phyloP scores from a whole-genome alignment of 768 basidiomycete species.

The Obba rivulosa region DNA sequence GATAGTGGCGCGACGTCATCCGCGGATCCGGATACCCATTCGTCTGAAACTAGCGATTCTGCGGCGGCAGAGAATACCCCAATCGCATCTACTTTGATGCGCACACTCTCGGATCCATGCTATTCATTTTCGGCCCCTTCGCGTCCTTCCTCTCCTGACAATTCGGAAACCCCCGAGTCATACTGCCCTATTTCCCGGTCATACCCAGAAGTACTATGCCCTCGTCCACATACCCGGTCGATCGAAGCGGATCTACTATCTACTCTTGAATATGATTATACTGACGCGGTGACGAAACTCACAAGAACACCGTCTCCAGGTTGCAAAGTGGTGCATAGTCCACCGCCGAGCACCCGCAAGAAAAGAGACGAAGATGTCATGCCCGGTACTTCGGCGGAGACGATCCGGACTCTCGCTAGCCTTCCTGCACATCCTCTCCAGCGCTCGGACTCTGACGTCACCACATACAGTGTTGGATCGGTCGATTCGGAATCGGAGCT shows the following conservation, averaged over 20 bases:
- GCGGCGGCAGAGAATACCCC: background rate
- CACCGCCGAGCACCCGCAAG: constrained; percentile 7
- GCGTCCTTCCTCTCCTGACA: background rate
- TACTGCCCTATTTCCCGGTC: constrained; percentile 1
- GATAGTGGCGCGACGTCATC: constrained; percentile 4
- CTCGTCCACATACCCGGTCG: constrained; percentile 7
- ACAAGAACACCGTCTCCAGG: constrained; percentile 6
- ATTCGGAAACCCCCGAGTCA: constrained; percentile 2
- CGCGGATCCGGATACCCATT: constrained; percentile 3
- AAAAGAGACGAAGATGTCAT: constrained; percentile 24
- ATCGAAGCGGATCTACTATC: constrained; percentile 13
- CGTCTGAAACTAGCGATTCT: background rate
- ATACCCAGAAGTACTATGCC: background rate
- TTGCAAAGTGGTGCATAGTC: constrained; percentile 1
- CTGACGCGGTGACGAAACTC: constrained; percentile 16
- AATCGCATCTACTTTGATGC: background rate
- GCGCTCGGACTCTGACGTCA: background rate
- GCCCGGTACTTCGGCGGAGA: constrained; percentile 43
- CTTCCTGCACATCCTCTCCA: constrained; percentile 3
- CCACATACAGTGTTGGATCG: constrained; percentile 1
- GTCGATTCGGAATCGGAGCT: constrained; percentile 2
- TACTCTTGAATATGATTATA: constrained; percentile 21
- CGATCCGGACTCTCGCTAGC: constrained; percentile 27
- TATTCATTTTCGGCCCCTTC: constrained; percentile 2
- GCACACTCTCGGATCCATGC: constrained; percentile 2